A percentile compares a stretch with the other conserved stretches of the same genome.
Evolutionary conservation across 371 early-diverging fungal genomes (phyloP).

Genomic region (Cokeromyces recurvatus): DNA sequence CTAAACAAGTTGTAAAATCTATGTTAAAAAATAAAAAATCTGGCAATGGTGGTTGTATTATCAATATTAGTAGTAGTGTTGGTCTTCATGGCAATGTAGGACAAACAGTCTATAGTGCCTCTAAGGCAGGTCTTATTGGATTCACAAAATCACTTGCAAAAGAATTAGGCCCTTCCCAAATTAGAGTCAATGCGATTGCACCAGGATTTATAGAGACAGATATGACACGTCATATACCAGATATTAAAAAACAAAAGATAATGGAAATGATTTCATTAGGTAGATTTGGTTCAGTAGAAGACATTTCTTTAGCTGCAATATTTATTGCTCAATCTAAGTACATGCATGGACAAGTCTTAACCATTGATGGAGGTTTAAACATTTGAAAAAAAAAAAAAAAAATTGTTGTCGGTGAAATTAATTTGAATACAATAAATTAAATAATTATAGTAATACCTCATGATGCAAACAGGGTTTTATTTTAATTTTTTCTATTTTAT

Average conservation of each 20-base stretch:
- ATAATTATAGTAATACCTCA: too few relatives aligned
- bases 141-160: slow-evolving; percentile 80
- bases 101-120: slow-evolving; percentile 76
- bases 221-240: slow-evolving; percentile 61
- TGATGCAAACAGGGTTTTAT: too few relatives aligned
- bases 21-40: slow-evolving; percentile 52
- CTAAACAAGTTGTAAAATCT: slow-evolving; percentile 47
- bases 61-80: slow-evolving; percentile 81
- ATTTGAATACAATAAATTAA: too few relatives aligned
- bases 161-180: slow-evolving; percentile 70
- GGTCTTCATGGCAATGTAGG: slow-evolving; percentile 78
- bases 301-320: slow-evolving; percentile 63
- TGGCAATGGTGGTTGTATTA: slow-evolving; percentile 74
- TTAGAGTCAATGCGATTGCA: slow-evolving; percentile 80
- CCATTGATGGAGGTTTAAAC: slow-evolving; percentile 66
- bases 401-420: too few relatives aligned
- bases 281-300: slow-evolving; percentile 56
- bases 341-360: slow-evolving; percentile 72
- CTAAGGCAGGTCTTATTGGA: slow-evolving; percentile 83
- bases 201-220: slow-evolving; percentile 90
- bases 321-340: slow-evolving; percentile 65
- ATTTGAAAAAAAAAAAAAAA: slow-evolving; percentile 14
- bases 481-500: too few relatives aligned
- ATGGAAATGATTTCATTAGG: slow-evolving; percentile 49
- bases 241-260: slow-evolving; percentile 30